Base-by-base conservation (phyloP, 2,329 filamentous ascomycete species). In the Claviceps lovelessii region DNA sequence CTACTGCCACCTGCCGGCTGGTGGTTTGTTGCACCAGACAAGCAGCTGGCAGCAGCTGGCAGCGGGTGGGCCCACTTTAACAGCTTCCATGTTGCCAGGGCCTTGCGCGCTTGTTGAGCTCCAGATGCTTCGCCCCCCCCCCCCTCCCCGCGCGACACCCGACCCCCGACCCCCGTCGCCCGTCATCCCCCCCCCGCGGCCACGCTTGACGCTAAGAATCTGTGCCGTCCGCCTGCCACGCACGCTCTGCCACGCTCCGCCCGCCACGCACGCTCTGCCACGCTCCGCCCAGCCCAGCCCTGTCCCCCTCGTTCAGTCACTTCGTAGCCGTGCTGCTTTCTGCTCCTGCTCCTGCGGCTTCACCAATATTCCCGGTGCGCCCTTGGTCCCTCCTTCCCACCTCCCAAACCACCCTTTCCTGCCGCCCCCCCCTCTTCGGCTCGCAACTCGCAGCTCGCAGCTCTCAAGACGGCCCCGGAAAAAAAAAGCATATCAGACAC, bases 401-500 rank as follows among this genome's bases (percentile, higher is more conserved):
- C 23, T 29, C 45, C 23, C 17, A 37, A 11, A 37, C 35, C 35
- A 9, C 44, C 23, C 28, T 13, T 19, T 44, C 28, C 23, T 23
- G 23, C 23, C 23, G 23, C 23, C 13, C 15, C 11, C 45, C 45
- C 15, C 23, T 3, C n/a, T 15, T 47, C 45, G 46, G 39, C 39
- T 41, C 39, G 5, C 46, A 19, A 11, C 44, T 51, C 49, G 23
- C 52, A 47, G 19, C 39, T 41, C 15, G 15, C 46, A 19, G 23
- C 49, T 51, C 49, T 33, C 49, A 51, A 15, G 37, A 52, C 44
- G 47, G 33, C 28, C 33, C 51, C 48, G 42, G 45, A 53, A 56
- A 52, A 54, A 51, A 56, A 56, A 52, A 54, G 55, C 55, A 56
- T 54, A 56, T 56, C 55, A 56, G 51, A 56, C 33, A 45, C 52